phyloP scores from a whole-genome alignment of 192 early-diverging fungal genomes.

The Coemansia sp. region DNA sequence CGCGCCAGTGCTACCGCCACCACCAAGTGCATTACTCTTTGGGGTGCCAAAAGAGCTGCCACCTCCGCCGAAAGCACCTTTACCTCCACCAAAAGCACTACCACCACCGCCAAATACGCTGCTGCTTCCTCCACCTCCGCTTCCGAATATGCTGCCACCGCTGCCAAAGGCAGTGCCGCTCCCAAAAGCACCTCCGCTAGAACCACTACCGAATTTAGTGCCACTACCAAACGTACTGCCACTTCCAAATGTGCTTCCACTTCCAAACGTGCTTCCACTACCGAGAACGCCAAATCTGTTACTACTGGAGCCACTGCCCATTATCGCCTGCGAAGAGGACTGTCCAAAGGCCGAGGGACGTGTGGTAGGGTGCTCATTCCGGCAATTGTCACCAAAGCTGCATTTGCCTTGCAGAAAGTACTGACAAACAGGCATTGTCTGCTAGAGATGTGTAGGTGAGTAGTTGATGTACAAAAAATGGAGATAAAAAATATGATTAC shows the following conservation, averaged over 20 bases:
- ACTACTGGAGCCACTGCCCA: slow-evolving; percentile 43
- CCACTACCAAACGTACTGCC: slow-evolving; percentile 5
- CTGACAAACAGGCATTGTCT: slow-evolving; percentile 33
- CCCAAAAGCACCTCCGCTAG: neutral
- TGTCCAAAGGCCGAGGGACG: slow-evolving; percentile 47
- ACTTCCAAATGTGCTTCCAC: neutral
- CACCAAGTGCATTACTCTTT: neutral
- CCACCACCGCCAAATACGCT: slow-evolving; percentile 9
- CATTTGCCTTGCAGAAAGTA: slow-evolving; percentile 61
- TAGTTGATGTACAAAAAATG: neutral
- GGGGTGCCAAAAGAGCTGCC: neutral
- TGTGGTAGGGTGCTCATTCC: slow-evolving; percentile 55
- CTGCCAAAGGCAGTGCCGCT: neutral
- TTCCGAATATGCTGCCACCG: neutral
- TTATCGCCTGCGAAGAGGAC: slow-evolving; percentile 35
- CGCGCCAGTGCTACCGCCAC: neutral
- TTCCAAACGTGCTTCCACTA: slow-evolving; percentile 1
- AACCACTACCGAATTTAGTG: neutral
- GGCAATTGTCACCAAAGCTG: slow-evolving; percentile 58
- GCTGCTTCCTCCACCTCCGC: neutral
- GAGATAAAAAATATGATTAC: neutral
- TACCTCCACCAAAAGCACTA: slow-evolving; percentile 10
- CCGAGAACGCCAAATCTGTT: slow-evolving; percentile 5
- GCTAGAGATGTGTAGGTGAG: neutral
- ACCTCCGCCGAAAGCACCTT: neutral